Conservation (phyloP, 352 stramenopile genomes). For the Globisporangium camurandrum region DNA sequence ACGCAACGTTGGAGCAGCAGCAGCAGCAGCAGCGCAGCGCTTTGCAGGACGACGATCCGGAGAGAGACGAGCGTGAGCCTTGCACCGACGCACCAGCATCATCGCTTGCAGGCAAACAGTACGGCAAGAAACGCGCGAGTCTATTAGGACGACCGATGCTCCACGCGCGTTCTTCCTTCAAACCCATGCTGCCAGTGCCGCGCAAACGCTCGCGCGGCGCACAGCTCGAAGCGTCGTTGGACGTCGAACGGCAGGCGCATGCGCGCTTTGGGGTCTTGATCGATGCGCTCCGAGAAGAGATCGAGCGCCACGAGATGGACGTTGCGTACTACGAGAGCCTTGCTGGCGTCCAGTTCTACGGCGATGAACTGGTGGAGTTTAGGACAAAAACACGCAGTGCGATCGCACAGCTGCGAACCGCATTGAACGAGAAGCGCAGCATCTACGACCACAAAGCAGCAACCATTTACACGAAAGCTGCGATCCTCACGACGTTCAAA, state of each 20-base stretch:
- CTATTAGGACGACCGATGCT: conserved; percentile 65
- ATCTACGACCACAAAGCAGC: conserved; percentile 35
- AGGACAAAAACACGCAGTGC: conserved; percentile 27
- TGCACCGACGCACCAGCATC: background rate
- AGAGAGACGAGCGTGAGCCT: no score
- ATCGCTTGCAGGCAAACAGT: conserved; percentile 19
- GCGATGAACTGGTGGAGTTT: conserved; percentile 42
- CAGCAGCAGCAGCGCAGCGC: background rate
- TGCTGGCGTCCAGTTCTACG: conserved; percentile 41
- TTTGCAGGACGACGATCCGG: background rate
- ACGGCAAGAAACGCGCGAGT: conserved; percentile 59
- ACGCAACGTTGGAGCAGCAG: conserved; percentile 11
- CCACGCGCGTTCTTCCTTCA: no score
- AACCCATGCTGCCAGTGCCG: conserved; percentile 22
- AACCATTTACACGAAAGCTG: conserved; percentile 65
- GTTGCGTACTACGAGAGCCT: conserved; percentile 72
- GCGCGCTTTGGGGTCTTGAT: conserved; percentile 32
- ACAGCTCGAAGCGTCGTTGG: conserved; percentile 62
- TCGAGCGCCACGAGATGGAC: conserved; percentile 73
- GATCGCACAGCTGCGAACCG: conserved; percentile 23
- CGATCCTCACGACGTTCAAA: conserved; percentile 70
- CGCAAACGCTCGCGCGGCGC: conserved; percentile 53
- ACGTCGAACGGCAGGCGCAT: conserved; percentile 35
- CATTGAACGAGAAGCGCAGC: conserved; percentile 48
- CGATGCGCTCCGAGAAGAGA: conserved; percentile 53